Percentiles rank a stretch among this genome's conserved stretches.
Conservation (phyloP, 2,329 filamentous ascomycete species). For the Aspergillus puulaauensis region DNA sequence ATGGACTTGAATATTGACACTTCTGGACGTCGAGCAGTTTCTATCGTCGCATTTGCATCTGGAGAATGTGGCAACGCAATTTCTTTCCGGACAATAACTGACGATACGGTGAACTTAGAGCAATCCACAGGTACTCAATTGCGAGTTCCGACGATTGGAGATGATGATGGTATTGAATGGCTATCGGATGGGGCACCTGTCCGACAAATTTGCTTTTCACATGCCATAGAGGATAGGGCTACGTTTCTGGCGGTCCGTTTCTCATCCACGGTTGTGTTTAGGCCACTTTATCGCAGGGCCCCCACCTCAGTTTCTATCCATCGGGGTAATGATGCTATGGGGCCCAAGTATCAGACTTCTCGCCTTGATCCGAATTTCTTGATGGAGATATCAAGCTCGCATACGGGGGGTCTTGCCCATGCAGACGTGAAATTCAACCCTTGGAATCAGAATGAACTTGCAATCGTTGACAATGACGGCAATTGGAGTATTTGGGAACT, state of each 20-base stretch:
- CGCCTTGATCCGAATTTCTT: constrained; percentile 50
- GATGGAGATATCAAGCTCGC: constrained; percentile 40
- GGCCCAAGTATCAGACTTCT: constrained; percentile 28
- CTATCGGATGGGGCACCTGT: constrained; percentile 50
- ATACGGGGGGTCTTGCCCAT: constrained; percentile 50
- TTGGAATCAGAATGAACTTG: constrained; percentile 57
- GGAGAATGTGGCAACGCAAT: constrained; percentile 51
- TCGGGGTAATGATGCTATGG: constrained; percentile 13
- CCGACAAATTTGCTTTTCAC: constrained; percentile 55
- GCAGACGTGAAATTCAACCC: constrained; percentile 61
- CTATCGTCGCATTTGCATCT: constrained; percentile 38
- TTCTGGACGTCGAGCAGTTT: constrained; percentile 26
- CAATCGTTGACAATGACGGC: constrained; percentile 53
- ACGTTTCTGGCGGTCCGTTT: constrained; percentile 54
- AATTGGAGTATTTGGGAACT: constrained; percentile 55
- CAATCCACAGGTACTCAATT: constrained; percentile 21
- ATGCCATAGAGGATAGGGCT: constrained; percentile 39
- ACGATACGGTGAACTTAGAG: constrained; percentile 26
- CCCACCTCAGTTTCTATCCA: constrained; percentile 24
- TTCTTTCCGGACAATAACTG: constrained; percentile 40
- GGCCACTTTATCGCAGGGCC: constrained; percentile 37
- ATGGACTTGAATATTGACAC: constrained; percentile 34
- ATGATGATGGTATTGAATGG: constrained; percentile 50
- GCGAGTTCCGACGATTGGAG: constrained; percentile 43
- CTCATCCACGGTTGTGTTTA: constrained; percentile 49